Evolutionary conservation across 169 alveolate species (phyloP).

Genomic region (Eimeria acervulina): DNA sequence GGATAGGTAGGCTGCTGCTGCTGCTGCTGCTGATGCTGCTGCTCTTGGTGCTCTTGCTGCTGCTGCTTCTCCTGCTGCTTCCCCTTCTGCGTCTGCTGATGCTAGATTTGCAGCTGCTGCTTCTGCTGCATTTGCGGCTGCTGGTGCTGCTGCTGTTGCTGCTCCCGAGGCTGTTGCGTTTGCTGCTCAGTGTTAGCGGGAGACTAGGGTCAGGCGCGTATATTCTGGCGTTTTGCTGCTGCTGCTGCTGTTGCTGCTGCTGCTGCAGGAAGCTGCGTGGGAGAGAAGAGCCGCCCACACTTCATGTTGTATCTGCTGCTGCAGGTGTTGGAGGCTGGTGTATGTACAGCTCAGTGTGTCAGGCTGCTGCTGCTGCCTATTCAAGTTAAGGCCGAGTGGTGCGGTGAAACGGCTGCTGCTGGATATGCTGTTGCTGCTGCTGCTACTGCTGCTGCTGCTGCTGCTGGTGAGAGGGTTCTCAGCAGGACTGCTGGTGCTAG

Average conservation of each 20-base stretch:
- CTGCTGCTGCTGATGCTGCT: conserved; percentile 20
- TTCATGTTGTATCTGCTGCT: conserved; percentile 85
- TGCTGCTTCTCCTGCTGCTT: not conserved
- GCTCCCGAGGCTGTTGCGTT: not conserved
- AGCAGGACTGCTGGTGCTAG: no score
- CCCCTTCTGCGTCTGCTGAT: not conserved
- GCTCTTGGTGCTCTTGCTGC: not conserved
- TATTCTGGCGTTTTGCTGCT: not conserved
- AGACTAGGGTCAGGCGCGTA: not conserved
- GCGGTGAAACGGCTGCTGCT: conserved; percentile 29
- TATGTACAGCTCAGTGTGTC: conserved; percentile 46
- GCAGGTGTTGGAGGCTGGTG: conserved; percentile 84
- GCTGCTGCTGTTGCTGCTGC: conserved; percentile 46
- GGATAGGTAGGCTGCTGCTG: conserved; percentile 83
- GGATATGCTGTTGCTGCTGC: not conserved
- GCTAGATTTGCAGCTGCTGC: not conserved
- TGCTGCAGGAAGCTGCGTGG: conserved; percentile 89
- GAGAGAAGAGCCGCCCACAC: conserved; percentile 87
- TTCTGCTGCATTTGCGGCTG: no score
- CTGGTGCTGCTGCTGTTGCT: not conserved
- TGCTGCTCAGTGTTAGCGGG: not conserved
- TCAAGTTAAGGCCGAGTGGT: conserved; percentile 60
- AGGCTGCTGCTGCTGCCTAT: conserved; percentile 66
- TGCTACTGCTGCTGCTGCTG: no score
- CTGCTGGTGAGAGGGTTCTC: no score